Base-by-base conservation (phyloP, 1,139 yeast species). In the Suhomyces chickasaworum region DNA sequence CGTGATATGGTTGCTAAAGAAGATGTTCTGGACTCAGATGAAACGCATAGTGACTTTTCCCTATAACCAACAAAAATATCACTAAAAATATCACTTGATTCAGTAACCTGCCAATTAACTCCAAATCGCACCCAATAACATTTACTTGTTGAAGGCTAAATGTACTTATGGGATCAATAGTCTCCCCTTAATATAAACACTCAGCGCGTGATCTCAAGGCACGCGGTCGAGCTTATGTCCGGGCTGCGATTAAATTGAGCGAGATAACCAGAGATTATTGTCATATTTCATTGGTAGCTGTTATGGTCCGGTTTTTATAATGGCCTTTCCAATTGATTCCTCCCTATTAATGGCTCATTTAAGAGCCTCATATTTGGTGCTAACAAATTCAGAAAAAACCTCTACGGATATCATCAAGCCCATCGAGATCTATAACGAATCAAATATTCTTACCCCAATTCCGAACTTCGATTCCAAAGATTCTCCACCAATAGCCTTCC, bases 251-350 rank as follows among this genome's bases (percentile, higher is more conserved):
- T 20, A 13, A 13, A 13, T 13, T 13, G 17, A 29, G 32, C 7
- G 32, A 29, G 13, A 29, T 3, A 10, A n/a, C n/a, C n/a, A n/a
- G 29, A 9, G 12, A 12, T 10, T 2, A 2, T 4, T 12, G 2
- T 10, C n/a, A 4, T 7, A 25, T 8, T 10, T 4, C n/a, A 4
- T 25, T 10, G 29, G 4, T 4, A 10, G 13, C 13, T 5, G 37
- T n/a, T 33, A 33, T 33, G 37, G 9, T 27, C 15, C 25, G 18
- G 18, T 17, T 8, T 7, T 12, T 21, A 37, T 20, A 13, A 71
- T 71, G 77, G 68, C 76, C 18, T 70, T 71, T 46, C 73, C 75
- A 1, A 55, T 67, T 31, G 72, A 69, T 22, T 60, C 64, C 16
- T 51, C 61, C 21, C 67, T 63, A 34, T 47, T 71, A 42, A 53